A percentile compares a stretch with the other conserved stretches of the same genome.
Evolutionary conservation across 345 rosid species (phyloP).

Genomic region (Pugionium dolabratum): DNA sequence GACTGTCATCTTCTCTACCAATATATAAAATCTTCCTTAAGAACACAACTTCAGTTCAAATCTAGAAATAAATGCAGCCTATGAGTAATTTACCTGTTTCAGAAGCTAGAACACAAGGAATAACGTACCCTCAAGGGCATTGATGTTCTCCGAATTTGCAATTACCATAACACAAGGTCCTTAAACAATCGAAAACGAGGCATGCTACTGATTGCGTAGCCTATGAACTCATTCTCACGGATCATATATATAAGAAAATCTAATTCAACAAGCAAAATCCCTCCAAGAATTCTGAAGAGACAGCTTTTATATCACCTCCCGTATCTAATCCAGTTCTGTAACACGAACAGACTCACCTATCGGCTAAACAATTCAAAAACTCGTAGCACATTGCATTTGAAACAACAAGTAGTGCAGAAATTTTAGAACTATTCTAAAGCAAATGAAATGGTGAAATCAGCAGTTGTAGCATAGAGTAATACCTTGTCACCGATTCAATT

Average conservation of each 20-base stretch:
- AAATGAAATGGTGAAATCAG: not conserved
- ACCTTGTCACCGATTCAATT: conserved; percentile 57
- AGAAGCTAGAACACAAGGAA: conserved; percentile 1
- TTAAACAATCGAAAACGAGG: conserved; percentile 4
- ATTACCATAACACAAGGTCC: conserved; percentile 7
- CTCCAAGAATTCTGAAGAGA: not conserved
- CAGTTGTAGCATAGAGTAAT: conserved; percentile 1
- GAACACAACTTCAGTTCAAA: not conserved
- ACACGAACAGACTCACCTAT: conserved; percentile 1
- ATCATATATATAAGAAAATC: not conserved
- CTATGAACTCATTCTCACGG: conserved; percentile 1
- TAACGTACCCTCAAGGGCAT: not conserved
- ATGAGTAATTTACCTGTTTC: not conserved
- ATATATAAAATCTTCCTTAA: not conserved
- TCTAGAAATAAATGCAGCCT: not conserved
- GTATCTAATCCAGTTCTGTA: not conserved
- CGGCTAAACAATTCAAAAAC: conserved; percentile 13
- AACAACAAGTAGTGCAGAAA: not conserved
- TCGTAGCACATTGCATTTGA: conserved; percentile 5
- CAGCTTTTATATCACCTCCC: not conserved
- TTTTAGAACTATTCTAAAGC: conserved; percentile 8
- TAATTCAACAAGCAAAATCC: conserved; percentile 1
- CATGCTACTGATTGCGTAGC: conserved; percentile 1
- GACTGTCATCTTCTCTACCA: not conserved
- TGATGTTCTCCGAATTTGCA: not conserved